Evolutionary conservation across 192 early-diverging fungal genomes (phyloP), one percentile per base, ranked within the genome.

Genomic region (Umbelopsis ramanniana): DNA sequence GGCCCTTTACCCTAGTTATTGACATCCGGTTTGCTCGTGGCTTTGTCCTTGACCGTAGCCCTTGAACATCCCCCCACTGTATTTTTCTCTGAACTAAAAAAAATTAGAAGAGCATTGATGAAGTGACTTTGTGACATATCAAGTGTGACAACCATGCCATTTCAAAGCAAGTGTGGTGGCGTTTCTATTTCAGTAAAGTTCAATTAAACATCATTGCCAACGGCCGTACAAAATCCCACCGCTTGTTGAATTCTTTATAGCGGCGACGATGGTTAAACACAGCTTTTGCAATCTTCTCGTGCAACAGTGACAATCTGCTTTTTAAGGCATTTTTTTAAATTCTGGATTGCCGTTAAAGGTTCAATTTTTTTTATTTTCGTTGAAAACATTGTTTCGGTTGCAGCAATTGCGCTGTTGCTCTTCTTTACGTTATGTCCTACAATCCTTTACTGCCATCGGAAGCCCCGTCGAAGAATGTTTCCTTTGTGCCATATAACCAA

Each of bases 341-440:
- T 35, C 33, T 63, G 33, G 19, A 63, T 37, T 35, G 33, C 57
- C 57, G 26, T 26, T 26, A 54, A 54, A 37, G 57, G 33, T 37
- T 37, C 11, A 19, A 1, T n/a, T n/a, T 63, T 37, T 57, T n/a
- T 11, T 37, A n/a, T 37, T 63, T 63, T 63, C 33, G 17, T 37
- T 37, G 0, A 37, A 43, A 6, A 7, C 1, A 12, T 43, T 43
- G 40, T 43, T 43, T 43, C 54, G 33, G 14, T 37, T 63, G 57
- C 57, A 63, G 33, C 24, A 19, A 37, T 63, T 37, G 33, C 26
- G 17, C 33, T 63, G 26, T 14, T 15, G 8, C 17, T 63, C 57
- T 63, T 63, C 26, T 55, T 33, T 19, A 63, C 48, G 48, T 50
- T 50, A 63, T 63, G 57, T 63, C 57, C 57, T 63, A 22, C 33